Conservation (phyloP, 306 rosid species). For the Senna siamea region DNA sequence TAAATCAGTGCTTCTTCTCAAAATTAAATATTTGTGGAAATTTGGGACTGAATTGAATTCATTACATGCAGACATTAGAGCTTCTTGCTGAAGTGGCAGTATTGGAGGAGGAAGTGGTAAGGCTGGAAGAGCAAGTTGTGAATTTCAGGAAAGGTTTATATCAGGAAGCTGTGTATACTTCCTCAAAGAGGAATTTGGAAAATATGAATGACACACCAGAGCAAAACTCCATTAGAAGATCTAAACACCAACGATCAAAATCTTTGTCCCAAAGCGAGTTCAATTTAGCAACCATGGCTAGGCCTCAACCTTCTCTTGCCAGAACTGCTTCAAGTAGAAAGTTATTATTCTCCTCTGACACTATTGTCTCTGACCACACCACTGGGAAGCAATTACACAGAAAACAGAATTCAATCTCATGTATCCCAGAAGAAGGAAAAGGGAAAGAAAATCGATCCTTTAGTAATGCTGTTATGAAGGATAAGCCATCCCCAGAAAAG, state of each 20-base stretch:
- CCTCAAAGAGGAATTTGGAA: conserved; percentile 67
- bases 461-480: conserved; percentile 56
- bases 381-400: conserved; percentile 44
- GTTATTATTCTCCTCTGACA: conserved; percentile 50
- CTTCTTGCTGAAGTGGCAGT: conserved; percentile 98
- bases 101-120: conserved; percentile 88
- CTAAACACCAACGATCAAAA: conserved; percentile 78
- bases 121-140: conserved; percentile 88
- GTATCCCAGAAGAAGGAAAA: conserved; percentile 57
- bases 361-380: conserved; percentile 44
- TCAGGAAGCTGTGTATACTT: conserved; percentile 79
- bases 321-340: conserved; percentile 73
- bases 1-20: no score
- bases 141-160: conserved; percentile 82
- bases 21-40: no score
- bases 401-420: conserved; percentile 50
- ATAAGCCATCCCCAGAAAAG: conserved; percentile 65
- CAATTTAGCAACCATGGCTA: conserved; percentile 47
- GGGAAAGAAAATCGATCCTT: conserved; percentile 75
- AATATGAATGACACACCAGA: conserved; percentile 46
- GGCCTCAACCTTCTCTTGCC: conserved; percentile 72
- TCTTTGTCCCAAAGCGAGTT: conserved; percentile 73
- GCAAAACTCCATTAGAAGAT: conserved; percentile 48
- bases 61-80: conserved; percentile 65
- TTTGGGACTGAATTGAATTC: no score